Evolutionary conservation across 352 stramenopile genomes (phyloP), one percentile per base, ranked within the genome.

Genomic region (Globisporangium echinulatum): DNA sequence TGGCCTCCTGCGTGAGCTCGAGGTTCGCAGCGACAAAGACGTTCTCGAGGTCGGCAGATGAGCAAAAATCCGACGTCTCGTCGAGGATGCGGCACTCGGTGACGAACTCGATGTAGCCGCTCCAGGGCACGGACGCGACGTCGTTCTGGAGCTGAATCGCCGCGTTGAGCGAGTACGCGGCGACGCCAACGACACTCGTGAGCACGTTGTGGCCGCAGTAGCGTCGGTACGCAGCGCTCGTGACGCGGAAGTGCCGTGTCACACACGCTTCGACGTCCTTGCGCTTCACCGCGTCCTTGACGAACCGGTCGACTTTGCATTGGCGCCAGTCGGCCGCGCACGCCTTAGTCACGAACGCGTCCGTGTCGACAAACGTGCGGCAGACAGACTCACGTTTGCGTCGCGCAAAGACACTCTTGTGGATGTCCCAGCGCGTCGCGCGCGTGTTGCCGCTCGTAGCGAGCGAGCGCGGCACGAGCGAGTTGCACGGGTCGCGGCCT

Each of bases 21-120:
- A 91, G 72, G 49, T 91, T 91, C 13, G 81, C 81, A 3, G 81
- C 81, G 13, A 91, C 81, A 52, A 91, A 91, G n/a, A 91, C 72
- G 58, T 91, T 91, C 58, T 91, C 81, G 10, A 87, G 69, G 64
- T 91, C 81, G 5, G 79, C 76, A 11, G 72, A 55, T 43, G 75
- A 79, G 61, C 81, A 91, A 43, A 74, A 86, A 43, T 91, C 81
- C 1, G 81, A 91, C 19, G 17, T 56, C 19, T 91, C 81, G 66
- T 91, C 81, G 47, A 91, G 51, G 52, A 91, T 86, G 37, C 62
- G 56, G 56, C 70, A 75, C 50, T 89, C 81, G 14, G 58, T 72
- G 33, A 91, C 48, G 58, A 91, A 88, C 56, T 91, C 81, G 36
- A 80, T 61, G 68, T 89, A 91, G 9, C 79, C 81, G 38, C 71